A percentile compares a stretch with the other conserved stretches of the same genome.
These are phyloP conservation scores for Rubia tinctorum DNA, from an alignment of 305 asterid genomes.

Conservation along the genomic window DNA sequence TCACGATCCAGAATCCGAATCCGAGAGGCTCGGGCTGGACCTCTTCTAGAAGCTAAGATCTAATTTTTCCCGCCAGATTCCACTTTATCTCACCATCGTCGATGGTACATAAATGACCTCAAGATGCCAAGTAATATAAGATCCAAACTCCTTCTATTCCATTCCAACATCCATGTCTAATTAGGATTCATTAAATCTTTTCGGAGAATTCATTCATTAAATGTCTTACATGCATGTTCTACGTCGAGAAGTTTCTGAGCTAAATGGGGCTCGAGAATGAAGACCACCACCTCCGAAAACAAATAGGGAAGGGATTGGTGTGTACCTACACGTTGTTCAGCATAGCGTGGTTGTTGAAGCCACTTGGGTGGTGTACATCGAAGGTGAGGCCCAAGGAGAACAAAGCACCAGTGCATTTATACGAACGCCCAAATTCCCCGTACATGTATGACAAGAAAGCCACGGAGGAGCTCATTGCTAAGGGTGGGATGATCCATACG, in stretches of 20 bases:
- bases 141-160: not conserved
- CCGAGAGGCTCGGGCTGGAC: too few species aligned
- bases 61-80: too few species aligned
- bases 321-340: slow-evolving; percentile 74
- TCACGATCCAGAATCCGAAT: too few species aligned
- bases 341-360: slow-evolving; percentile 65
- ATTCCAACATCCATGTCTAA: not conserved
- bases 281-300: slow-evolving; percentile 88
- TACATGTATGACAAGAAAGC: slow-evolving; percentile 88
- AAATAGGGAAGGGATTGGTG: slow-evolving; percentile 67
- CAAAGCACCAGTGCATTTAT: slow-evolving; percentile 72
- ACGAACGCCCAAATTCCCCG: slow-evolving; percentile 72
- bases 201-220: not conserved
- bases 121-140: slow-evolving; percentile 19
- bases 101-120: slow-evolving; percentile 12
- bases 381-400: slow-evolving; percentile 87
- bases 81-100: not conserved
- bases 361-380: slow-evolving; percentile 91
- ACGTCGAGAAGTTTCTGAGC: slow-evolving; percentile 53
- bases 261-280: slow-evolving; percentile 79
- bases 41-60: too few species aligned
- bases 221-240: slow-evolving; percentile 29
- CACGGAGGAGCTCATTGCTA: slow-evolving; percentile 74
- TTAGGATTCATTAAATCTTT: not conserved
- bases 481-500: slow-evolving; percentile 96